Conservation (phyloP, 2,329 filamentous ascomycete genomes). For the Domatiomyces catenatus region DNA sequence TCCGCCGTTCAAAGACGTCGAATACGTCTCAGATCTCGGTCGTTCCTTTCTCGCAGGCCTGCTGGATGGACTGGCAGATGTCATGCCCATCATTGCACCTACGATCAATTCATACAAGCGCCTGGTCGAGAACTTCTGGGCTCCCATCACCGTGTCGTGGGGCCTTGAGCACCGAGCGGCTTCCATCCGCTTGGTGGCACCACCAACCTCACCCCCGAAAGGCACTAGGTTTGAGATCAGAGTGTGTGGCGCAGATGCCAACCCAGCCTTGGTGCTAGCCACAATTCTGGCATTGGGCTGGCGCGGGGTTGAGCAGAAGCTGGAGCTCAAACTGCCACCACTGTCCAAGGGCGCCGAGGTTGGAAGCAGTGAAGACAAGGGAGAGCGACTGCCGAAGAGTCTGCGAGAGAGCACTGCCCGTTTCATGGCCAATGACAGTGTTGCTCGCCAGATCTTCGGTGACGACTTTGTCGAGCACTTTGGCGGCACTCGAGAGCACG, state of each 20-base stretch:
- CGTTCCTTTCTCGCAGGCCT: conserved; percentile 87
- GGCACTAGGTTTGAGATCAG: conserved; percentile 87
- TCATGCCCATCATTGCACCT: conserved; percentile 90
- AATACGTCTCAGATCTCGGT: conserved; percentile 69
- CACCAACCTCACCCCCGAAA: conserved; percentile 67
- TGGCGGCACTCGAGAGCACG: conserved; percentile 81
- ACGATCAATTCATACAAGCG: conserved; percentile 98
- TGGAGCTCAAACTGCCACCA: conserved; percentile 67
- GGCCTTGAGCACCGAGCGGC: conserved; percentile 88
- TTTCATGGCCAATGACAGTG: conserved; percentile 62
- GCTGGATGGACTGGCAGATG: conserved; percentile 72
- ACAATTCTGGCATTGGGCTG: conserved; percentile 79
- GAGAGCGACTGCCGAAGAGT: conserved; percentile 65
- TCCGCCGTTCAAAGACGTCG: conserved; percentile 59
- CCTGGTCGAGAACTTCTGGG: conserved; percentile 98
- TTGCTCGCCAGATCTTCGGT: conserved; percentile 87
- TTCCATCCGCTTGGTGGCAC: conserved; percentile 75
- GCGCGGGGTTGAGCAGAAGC: conserved; percentile 82
- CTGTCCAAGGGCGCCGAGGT: conserved; percentile 74
- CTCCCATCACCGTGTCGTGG: conserved; percentile 94
- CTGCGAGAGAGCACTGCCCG: conserved; percentile 68
- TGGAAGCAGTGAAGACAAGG: conserved; percentile 54
- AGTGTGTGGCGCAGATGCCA: conserved; percentile 85
- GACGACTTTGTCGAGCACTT: conserved; percentile 94
- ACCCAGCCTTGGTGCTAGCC: conserved; percentile 72